These are phyloP conservation scores for Blastobotrys robertii DNA, from an alignment of 805 yeast genomes.

Conservation along the genomic window DNA sequence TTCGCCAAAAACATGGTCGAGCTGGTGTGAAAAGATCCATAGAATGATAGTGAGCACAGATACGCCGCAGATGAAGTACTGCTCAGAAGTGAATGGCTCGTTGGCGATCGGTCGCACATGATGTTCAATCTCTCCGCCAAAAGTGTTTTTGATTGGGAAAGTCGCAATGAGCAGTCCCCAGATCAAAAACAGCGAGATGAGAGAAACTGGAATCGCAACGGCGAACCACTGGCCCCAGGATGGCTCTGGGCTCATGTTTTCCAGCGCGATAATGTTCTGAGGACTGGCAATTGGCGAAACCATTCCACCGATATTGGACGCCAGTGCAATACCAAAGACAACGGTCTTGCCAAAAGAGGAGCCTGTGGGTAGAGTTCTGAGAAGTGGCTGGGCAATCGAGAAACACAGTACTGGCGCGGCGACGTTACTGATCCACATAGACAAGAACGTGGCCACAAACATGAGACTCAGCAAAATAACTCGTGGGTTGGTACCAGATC, in stretches of 20 bases:
- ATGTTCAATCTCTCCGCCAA: constrained; percentile 23
- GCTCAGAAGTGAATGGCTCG: constrained; percentile 62
- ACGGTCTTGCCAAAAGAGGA: constrained; percentile 74
- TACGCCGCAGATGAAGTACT: constrained; percentile 63
- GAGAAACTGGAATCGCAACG: constrained; percentile 72
- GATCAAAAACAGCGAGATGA: constrained; percentile 49
- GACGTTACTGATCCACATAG: constrained; percentile 95
- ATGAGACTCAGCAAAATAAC: constrained; percentile 68
- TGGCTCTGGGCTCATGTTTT: constrained; percentile 72
- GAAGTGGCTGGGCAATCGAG: constrained; percentile 82
- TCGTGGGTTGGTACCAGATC: constrained; percentile 81
- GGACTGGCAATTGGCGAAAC: constrained; percentile 97
- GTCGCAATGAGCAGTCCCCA: constrained; percentile 66
- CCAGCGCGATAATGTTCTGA: constrained; percentile 85
- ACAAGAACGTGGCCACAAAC: constrained; percentile 74
- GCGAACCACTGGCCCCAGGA: constrained; percentile 94
- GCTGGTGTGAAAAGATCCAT: constrained; percentile 81
- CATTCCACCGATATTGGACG: constrained; percentile 94
- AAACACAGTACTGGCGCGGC: constrained; percentile 94
- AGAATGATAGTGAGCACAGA: constrained; percentile 64
- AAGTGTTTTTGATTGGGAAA: constrained; percentile 40
- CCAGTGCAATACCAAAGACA: constrained; percentile 84
- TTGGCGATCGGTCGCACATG: constrained; percentile 44
- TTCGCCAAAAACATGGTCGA: constrained; percentile 73
- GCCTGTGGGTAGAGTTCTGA: constrained; percentile 72